A percentile compares a stretch with the other conserved stretches of the same genome.
phyloP scores from a whole-genome alignment of 331 rosid species.

The Malus hybrid region DNA sequence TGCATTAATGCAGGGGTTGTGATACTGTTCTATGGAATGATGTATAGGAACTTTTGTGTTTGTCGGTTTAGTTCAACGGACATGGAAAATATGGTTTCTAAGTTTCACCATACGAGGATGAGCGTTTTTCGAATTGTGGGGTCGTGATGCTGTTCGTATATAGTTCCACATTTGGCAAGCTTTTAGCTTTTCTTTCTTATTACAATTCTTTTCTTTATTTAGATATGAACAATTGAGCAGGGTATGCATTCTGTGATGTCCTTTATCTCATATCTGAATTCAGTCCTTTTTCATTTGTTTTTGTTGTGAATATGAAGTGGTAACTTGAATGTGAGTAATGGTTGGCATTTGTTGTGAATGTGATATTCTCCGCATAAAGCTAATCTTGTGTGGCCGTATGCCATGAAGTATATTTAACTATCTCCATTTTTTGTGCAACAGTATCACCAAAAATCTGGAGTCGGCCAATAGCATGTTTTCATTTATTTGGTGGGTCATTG shows the following conservation, averaged over 20 bases:
- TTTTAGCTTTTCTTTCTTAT: not conserved
- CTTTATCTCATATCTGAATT: not conserved
- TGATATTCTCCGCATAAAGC: not conserved
- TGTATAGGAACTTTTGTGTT: not conserved
- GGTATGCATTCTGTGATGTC: not conserved
- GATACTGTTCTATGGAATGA: not conserved
- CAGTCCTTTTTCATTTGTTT: not conserved
- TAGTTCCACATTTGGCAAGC: not conserved
- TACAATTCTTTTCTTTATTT: not conserved
- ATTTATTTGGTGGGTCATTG: conserved; percentile 77
- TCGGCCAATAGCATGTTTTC: conserved; percentile 69
- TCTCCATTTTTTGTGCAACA: conserved; percentile 20
- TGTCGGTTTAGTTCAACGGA: not conserved
- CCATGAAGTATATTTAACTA: not conserved
- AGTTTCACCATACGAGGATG: not conserved
- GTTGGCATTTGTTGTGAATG: not conserved
- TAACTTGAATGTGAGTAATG: too few relatives aligned
- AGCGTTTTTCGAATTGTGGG: not conserved
- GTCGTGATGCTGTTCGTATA: not conserved
- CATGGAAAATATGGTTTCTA: not conserved
- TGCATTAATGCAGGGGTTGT: not conserved
- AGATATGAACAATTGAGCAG: not conserved
- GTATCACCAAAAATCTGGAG: conserved; percentile 49
- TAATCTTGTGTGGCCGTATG: not conserved
- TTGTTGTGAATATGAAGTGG: not conserved